phyloP scores from a whole-genome alignment of 2,329 filamentous ascomycete genomes.

The Calycina herbarum region DNA sequence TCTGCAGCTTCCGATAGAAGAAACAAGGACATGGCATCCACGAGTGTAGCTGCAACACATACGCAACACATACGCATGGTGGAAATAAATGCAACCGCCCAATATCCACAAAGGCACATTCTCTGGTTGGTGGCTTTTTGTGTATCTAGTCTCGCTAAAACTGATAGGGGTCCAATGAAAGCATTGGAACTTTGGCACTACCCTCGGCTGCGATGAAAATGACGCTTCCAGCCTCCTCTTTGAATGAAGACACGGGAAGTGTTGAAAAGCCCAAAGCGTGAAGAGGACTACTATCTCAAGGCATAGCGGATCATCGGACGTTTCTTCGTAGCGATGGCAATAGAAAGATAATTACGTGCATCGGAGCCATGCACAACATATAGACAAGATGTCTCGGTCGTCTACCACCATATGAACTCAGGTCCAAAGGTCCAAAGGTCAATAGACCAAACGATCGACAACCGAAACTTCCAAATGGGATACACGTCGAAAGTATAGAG shows the following conservation, averaged over 20 bases:
- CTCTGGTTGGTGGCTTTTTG: not conserved
- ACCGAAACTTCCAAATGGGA: not conserved
- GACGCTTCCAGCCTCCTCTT: not conserved
- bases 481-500: not conserved
- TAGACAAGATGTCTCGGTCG: not conserved
- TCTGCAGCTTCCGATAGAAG: not conserved
- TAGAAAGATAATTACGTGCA: not conserved
- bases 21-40: not conserved
- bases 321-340: not conserved
- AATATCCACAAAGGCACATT: not conserved
- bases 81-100: not conserved
- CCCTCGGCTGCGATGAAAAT: not conserved
- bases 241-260: not conserved
- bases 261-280: not conserved
- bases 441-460: conserved; percentile 1
- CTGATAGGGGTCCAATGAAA: not conserved
- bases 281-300: not conserved
- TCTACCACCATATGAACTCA: not conserved
- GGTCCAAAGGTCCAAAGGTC: conserved; percentile 1
- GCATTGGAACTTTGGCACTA: not conserved
- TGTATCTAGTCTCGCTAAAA: not conserved
- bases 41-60: not conserved
- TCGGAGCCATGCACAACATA: not conserved
- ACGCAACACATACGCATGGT: not conserved
- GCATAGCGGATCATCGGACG: not conserved